A percentile compares a stretch with the other conserved stretches of the same genome.
These are phyloP conservation scores for Myxozyma vanderwaltii DNA, from an alignment of 805 yeast genomes.

Conservation along the genomic window DNA sequence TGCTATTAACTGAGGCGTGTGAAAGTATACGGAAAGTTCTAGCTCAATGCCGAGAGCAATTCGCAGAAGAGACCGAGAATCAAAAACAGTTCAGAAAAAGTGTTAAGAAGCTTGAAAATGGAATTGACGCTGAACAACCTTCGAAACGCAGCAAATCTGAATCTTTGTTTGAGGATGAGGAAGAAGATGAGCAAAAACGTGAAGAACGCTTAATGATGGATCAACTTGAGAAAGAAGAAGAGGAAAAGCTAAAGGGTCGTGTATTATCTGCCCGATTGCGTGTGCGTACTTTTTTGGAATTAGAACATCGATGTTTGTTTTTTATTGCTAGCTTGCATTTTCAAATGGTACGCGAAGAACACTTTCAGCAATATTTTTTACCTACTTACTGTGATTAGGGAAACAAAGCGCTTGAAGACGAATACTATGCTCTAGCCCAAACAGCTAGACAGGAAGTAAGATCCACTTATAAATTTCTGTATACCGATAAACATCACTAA, in stretches of 20 bases:
- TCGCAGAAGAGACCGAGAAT: constrained; percentile 31
- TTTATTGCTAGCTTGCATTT: constrained; percentile 74
- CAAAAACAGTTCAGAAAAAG: constrained; percentile 17
- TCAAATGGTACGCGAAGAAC: constrained; percentile 45
- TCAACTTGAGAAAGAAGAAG: constrained; percentile 29
- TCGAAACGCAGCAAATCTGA: not conserved
- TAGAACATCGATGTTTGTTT: constrained; percentile 76
- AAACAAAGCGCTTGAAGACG: constrained; percentile 53
- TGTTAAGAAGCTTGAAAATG: not conserved
- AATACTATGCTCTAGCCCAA: constrained; percentile 65
- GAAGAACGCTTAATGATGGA: constrained; percentile 24
- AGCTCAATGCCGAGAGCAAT: constrained; percentile 31
- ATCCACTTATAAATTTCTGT: not conserved
- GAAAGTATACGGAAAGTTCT: constrained; percentile 40
- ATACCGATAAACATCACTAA: constrained; percentile 38
- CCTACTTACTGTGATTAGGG: constrained; percentile 39
- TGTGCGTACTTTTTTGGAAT: constrained; percentile 56
- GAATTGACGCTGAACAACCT: not conserved
- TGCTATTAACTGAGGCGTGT: constrained; percentile 49
- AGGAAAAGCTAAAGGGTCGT: constrained; percentile 21
- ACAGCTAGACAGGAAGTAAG: constrained; percentile 49
- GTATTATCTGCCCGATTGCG: constrained; percentile 34
- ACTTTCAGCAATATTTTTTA: constrained; percentile 17
- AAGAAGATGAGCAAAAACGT: constrained; percentile 26
- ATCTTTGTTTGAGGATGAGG: not conserved